Evolutionary conservation across 352 stramenopile genomes (phyloP), one percentile per base, ranked within the genome.

Genomic region (Phytophthora cryptogea): DNA sequence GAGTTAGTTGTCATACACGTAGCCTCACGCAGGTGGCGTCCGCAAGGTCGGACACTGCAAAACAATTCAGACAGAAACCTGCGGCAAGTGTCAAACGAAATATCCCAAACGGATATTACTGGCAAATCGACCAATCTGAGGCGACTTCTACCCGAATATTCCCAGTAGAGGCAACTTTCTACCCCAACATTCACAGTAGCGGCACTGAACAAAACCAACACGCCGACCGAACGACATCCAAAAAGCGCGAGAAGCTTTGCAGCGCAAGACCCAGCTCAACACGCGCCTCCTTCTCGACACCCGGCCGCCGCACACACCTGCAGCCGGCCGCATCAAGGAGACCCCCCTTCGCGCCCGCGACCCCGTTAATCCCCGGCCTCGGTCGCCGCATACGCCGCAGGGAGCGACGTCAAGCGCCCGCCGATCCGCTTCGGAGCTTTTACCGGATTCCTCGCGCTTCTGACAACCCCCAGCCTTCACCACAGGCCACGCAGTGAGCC

Each of bases 181-280:
- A 53, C 31, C 36, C 32, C 52, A 44, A 58, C 26, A 58, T 54
- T 63, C 16, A 14, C 53, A 41, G 10, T 44, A 58, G 40, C 14
- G 30, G 44, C 40, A 54, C 63, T 54, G 48, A 69, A 69, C 43
- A 73, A 73, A 70, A 70, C 49, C 66, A 63, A 63, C 59, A 59
- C 49, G 39, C 60, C 66, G 59, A 73, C 54, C 59, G 65, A 68
- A 74, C 66, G 66, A 74, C 66, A 73, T 73, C 60, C 47, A 45
- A 67, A n/a, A 69, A 70, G 58, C 46, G 40, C 47, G 43, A 68
- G 59, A 66, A 68, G 59, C 59, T 71, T 71, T 66, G 58, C 47
- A 63, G 57, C 48, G 41, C 48, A 39, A 57, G 50, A 43, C 36
- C 7, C 58, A 61, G 42, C 51, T 48, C 36, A 57, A 41, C 53